Conservation (phyloP, 192 early-diverging fungal genomes). For the Cetraspora pellucida region DNA sequence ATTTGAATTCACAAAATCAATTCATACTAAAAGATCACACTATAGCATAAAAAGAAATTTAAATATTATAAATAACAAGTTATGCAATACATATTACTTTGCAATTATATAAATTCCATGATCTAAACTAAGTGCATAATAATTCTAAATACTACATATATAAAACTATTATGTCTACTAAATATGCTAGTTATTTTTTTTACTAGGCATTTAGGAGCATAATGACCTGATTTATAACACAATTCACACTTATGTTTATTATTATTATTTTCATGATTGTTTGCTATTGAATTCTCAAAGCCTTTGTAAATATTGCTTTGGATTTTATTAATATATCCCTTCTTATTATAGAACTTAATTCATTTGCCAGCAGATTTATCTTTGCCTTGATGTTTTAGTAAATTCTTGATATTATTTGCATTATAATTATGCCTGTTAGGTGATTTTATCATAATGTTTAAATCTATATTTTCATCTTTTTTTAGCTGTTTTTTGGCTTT, state of each 20-base stretch:
- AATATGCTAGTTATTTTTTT: background rate
- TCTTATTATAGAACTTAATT: background rate
- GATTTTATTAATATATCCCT: background rate
- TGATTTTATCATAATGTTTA: background rate
- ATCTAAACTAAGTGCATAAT: too few species aligned
- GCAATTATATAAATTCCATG: too few species aligned
- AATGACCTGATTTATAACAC: background rate
- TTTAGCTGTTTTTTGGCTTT: background rate
- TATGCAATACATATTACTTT: too few species aligned
- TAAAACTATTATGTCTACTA: too few species aligned
- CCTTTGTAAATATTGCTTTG: background rate
- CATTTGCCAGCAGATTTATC: background rate
- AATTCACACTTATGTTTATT: background rate
- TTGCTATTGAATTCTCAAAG: too few species aligned
- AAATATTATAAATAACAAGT: too few species aligned
- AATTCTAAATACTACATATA: too few species aligned
- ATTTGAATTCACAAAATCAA: too few species aligned
- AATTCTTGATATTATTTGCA: background rate
- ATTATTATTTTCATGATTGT: background rate
- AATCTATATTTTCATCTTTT: background rate
- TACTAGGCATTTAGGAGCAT: background rate
- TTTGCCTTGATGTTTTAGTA: background rate
- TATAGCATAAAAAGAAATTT: too few species aligned
- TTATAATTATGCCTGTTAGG: background rate
- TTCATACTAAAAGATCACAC: too few species aligned